Percentiles rank a stretch among this genome's conserved stretches.
phyloP scores from a whole-genome alignment of 2,329 filamentous ascomycete species.

The Microsporum ferrugineum region DNA sequence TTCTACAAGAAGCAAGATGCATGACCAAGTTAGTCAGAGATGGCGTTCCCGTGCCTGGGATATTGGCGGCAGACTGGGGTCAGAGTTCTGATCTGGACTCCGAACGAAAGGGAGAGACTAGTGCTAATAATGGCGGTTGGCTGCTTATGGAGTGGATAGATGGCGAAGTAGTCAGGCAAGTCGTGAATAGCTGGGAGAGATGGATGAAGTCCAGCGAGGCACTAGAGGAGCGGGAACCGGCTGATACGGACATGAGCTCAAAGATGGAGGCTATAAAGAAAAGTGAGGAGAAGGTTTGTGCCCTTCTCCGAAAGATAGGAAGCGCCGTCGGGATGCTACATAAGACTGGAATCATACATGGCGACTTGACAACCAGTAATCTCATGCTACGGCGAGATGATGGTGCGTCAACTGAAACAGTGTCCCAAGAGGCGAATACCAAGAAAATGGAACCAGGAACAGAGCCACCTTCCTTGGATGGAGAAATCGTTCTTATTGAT shows the following conservation, averaged over 20 bases:
- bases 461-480: conserved; percentile 37
- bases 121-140: conserved; percentile 58
- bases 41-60: conserved; percentile 68
- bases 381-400: conserved; percentile 58
- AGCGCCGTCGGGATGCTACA: conserved; percentile 64
- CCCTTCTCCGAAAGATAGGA: conserved; percentile 60
- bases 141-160: conserved; percentile 76
- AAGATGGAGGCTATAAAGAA: conserved; percentile 20
- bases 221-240: conserved; percentile 15
- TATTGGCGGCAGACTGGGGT: conserved; percentile 59
- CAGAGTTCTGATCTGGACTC: conserved; percentile 15
- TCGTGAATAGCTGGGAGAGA: conserved; percentile 58
- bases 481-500: conserved; percentile 83
- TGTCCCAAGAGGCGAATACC: conserved; percentile 13
- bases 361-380: conserved; percentile 94
- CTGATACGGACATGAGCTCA: conserved; percentile 18
- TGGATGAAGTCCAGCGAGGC: conserved; percentile 27
- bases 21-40: conserved; percentile 67
- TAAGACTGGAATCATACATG: conserved; percentile 76
- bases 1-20: conserved; percentile 79
- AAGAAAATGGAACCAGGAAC: not conserved
- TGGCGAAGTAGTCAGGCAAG: conserved; percentile 57
- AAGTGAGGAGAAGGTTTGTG: conserved; percentile 44
- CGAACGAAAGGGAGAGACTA: conserved; percentile 40
- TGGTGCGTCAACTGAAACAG: conserved; percentile 12